Conservation (phyloP, 306 rosid species). For the Dalbergia cochinchinensis region DNA sequence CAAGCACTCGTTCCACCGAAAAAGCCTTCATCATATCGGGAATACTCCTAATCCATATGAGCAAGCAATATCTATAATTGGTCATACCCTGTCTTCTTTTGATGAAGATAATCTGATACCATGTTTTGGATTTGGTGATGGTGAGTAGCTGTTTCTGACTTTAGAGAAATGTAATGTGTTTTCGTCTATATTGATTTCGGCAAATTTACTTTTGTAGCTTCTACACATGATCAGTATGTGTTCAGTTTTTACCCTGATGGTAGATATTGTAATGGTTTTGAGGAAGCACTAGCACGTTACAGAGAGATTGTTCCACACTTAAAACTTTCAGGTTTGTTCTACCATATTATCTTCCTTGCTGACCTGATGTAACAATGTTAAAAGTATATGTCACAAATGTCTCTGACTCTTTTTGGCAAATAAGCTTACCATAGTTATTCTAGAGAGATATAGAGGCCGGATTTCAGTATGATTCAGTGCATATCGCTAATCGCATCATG, state of each 20-base stretch:
- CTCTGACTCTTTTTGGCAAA: conserved; percentile 11
- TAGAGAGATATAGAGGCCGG: not conserved
- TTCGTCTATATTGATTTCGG: conserved; percentile 37
- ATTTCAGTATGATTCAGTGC: conserved; percentile 6
- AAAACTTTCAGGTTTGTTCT: conserved; percentile 77
- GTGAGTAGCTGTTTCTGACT: conserved; percentile 57
- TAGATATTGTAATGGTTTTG: conserved; percentile 78
- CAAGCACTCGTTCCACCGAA: conserved; percentile 73
- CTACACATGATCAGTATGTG: conserved; percentile 76
- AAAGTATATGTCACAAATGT: conserved; percentile 11
- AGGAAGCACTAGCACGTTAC: conserved; percentile 84
- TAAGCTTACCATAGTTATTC: conserved; percentile 4
- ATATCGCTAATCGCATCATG: conserved; percentile 21
- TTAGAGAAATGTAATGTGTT: conserved; percentile 22
- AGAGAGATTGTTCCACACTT: conserved; percentile 80
- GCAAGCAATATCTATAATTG: conserved; percentile 93
- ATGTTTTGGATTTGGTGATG: conserved; percentile 95
- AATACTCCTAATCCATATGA: conserved; percentile 90
- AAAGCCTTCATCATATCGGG: conserved; percentile 80
- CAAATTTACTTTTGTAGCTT: conserved; percentile 61
- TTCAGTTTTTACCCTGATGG: conserved; percentile 71
- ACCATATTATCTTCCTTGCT: conserved; percentile 31
- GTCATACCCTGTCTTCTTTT: conserved; percentile 83
- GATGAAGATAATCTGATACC: conserved; percentile 98
- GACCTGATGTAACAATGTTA: conserved; percentile 34